Conservation (phyloP, 768 basidiomycete species). For the Stropharia rugosoannulata region DNA sequence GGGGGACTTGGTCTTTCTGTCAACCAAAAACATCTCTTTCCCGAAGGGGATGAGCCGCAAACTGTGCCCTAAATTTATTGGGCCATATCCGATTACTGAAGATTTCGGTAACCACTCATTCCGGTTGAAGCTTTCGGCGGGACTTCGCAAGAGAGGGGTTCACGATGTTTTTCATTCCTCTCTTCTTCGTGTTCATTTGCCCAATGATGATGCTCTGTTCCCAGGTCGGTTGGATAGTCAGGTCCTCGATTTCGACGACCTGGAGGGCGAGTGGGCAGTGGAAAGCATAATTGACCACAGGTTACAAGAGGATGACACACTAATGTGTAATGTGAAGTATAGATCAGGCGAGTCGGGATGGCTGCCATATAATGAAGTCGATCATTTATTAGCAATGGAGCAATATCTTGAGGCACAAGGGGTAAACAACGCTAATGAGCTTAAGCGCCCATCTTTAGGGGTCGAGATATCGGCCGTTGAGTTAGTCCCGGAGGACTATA, state of each 20-base stretch:
- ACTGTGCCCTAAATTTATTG: neutral
- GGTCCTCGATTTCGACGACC: neutral
- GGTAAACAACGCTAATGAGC: too few species aligned
- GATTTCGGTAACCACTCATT: neutral
- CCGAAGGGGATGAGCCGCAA: neutral
- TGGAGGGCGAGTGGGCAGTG: neutral
- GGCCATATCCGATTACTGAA: neutral
- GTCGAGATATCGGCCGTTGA: too few species aligned
- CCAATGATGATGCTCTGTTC: neutral
- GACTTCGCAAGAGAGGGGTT: neutral
- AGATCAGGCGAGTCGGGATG: neutral
- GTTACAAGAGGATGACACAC: neutral
- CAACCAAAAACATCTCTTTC: neutral
- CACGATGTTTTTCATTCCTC: neutral
- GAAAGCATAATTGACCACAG: neutral
- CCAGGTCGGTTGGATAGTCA: neutral
- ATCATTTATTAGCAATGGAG: neutral
- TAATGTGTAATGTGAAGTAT: neutral
- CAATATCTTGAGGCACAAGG: neutral
- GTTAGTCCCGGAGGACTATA: too few species aligned
- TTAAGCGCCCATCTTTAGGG: too few species aligned
- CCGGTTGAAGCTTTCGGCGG: neutral
- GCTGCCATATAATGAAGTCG: neutral
- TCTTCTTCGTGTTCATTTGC: neutral
- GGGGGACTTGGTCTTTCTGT: neutral